Evolutionary conservation across 441 rosid species (phyloP).

Genomic region (Pelargonium australe): DNA sequence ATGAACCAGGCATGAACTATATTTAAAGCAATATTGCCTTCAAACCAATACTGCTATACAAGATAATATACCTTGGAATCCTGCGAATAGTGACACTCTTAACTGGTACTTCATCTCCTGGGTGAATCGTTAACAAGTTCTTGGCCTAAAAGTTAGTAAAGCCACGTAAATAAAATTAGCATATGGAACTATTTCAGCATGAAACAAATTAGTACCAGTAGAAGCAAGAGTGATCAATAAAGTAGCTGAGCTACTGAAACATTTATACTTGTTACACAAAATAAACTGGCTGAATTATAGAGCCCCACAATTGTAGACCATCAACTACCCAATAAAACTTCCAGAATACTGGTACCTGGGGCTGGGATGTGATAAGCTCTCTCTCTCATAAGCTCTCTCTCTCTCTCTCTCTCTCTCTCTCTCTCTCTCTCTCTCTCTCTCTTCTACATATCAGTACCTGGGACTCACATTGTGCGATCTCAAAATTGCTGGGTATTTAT

Average conservation of each 20-base stretch:
- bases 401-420: no score
- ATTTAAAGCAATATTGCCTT: no score
- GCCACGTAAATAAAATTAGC: neutral
- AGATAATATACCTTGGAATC: constrained; percentile 64
- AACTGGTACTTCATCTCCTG: constrained; percentile 75
- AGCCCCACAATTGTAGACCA: neutral
- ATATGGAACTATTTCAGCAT: no score
- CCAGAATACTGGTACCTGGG: neutral
- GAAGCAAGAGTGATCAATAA: neutral
- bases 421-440: no score
- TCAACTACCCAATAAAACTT: neutral
- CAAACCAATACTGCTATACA: neutral
- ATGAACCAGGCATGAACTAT: neutral
- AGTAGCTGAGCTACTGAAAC: neutral
- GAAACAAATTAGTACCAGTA: constrained; percentile 1
- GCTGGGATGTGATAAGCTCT: no score
- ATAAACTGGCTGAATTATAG: neutral
- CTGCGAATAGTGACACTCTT: constrained; percentile 78
- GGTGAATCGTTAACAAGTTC: constrained; percentile 74
- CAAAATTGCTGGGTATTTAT: neutral
- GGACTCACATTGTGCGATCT: no score
- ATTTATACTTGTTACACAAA: neutral
- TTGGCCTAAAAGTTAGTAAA: constrained; percentile 43
- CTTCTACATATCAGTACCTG: no score
- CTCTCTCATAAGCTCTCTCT: no score